Evolutionary conservation across 352 stramenopile species (phyloP), one percentile per base, ranked within the genome.

Genomic region (Globisporangium splendens): DNA sequence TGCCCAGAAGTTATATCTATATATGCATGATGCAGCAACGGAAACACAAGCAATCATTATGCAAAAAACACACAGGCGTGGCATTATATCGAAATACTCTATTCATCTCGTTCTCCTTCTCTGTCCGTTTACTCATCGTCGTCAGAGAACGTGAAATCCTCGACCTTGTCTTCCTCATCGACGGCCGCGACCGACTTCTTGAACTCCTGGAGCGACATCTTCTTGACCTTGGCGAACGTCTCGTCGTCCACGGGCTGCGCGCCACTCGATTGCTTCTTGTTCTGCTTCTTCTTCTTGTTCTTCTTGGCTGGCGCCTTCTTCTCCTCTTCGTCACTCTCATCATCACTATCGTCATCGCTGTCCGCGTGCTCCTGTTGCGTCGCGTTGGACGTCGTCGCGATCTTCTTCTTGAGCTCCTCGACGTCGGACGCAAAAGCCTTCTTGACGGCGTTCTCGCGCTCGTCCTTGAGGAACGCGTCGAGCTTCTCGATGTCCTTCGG

Each of bases 401-500:
- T 64, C 67, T 93, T 93, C 60, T 88, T 68, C 59, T 89, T 64
- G 49, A 89, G 54, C 42, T 75, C 75, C 21, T 75, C 70, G n/a
- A 79, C 81, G 51, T 91, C 79, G 21, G 75, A 69, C 39, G 75
- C 71, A 31, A 96, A 91, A 46, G 97, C 77, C 69, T 97, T 96
- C 28, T 89, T 75, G 17, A 97, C 77, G 1, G 83, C 82, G 22
- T 78, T 68, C 47, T 97, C 88, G 24, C 91, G 85, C 61, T 96
- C 79, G 2, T 55, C 55, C 64, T 83, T 76, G 54, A 95, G 66
- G 72, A 96, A 95, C 28, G 89, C 77, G 51, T 92, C 79, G 71
- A 98, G 92, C 53, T 89, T 77, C 38, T 79, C 81, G 35, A 86
- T 72, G 49, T 96, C 89, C 59, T 86, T 83, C 8, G 95, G 95